A percentile compares a stretch with the other conserved stretches of the same genome.
These are phyloP conservation scores for Pezizomycotina sp. DNA, from an alignment of 2,329 filamentous ascomycete genomes.

Conservation along the genomic window DNA sequence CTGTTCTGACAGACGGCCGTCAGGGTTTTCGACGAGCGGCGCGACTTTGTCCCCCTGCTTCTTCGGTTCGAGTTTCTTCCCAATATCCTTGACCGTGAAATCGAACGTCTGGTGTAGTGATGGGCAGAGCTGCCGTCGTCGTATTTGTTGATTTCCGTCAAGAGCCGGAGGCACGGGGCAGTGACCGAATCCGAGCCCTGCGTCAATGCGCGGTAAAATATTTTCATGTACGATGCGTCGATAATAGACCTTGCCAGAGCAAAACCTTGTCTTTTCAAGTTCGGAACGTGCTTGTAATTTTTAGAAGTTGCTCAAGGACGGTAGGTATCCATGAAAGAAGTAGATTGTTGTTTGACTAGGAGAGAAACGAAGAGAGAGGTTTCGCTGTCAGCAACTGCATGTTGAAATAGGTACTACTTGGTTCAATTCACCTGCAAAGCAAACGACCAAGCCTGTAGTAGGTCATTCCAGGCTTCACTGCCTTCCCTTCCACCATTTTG, in stretches of 20 bases:
- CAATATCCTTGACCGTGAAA: constrained; percentile 62
- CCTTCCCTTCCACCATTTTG: constrained; percentile 38
- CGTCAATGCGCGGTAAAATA: constrained; percentile 62
- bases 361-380: constrained; percentile 3
- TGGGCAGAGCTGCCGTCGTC: constrained; percentile 68
- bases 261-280: constrained; percentile 58
- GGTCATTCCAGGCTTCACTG: constrained; percentile 52
- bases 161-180: constrained; percentile 67
- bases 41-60: constrained; percentile 33
- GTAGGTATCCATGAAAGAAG: constrained; percentile 67
- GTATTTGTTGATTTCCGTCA: constrained; percentile 70
- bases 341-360: constrained; percentile 50
- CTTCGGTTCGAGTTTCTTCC: constrained; percentile 56
- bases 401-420: neutral
- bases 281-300: constrained; percentile 57
- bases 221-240: constrained; percentile 62
- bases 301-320: constrained; percentile 64
- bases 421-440: constrained; percentile 44
- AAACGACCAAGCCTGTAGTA: constrained; percentile 80
- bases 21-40: constrained; percentile 45
- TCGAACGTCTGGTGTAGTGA: constrained; percentile 62
- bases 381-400: constrained; percentile 4
- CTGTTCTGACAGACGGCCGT: constrained; percentile 64
- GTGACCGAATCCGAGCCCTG: constrained; percentile 77
- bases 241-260: constrained; percentile 68